A percentile compares a stretch with the other conserved stretches of the same genome.
Conservation (phyloP, 345 rosid genomes). For the Cardamine chenopodiifolia region DNA sequence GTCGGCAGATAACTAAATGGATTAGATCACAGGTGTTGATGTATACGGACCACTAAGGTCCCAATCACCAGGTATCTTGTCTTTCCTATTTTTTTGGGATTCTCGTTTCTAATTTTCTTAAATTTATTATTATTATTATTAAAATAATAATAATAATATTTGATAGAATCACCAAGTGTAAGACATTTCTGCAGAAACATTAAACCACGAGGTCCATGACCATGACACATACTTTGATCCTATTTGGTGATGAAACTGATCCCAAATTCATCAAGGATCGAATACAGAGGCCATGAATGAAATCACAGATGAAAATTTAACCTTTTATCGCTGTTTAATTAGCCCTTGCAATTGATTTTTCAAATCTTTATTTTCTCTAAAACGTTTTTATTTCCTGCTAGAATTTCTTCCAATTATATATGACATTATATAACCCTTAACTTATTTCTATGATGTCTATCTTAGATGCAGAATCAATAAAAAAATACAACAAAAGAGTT, state of each 20-base stretch:
- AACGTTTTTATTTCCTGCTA: not conserved
- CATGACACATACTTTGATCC: not conserved
- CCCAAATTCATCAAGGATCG: not conserved
- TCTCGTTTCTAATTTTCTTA: not conserved
- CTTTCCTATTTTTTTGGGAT: conserved; percentile 14
- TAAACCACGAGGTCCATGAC: not conserved
- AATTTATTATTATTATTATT: not conserved
- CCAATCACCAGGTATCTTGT: conserved; percentile 36
- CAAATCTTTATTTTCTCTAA: too few species aligned
- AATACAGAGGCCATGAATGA: too few species aligned
- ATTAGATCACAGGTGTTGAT: conserved; percentile 22
- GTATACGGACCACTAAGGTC: conserved; percentile 31
- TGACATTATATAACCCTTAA: not conserved
- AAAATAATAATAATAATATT: too few species aligned
- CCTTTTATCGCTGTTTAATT: not conserved
- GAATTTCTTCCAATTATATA: not conserved
- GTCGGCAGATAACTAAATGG: conserved; percentile 18
- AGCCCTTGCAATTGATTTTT: not conserved
- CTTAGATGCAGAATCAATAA: not conserved
- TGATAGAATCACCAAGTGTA: not conserved
- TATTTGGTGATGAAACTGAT: not conserved
- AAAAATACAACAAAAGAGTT: not conserved
- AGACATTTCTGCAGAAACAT: not conserved
- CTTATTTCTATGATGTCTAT: not conserved
- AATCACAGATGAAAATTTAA: too few species aligned